Base-by-base conservation (phyloP, 306 rosid genomes). In the Begonia fuchsioides region DNA sequence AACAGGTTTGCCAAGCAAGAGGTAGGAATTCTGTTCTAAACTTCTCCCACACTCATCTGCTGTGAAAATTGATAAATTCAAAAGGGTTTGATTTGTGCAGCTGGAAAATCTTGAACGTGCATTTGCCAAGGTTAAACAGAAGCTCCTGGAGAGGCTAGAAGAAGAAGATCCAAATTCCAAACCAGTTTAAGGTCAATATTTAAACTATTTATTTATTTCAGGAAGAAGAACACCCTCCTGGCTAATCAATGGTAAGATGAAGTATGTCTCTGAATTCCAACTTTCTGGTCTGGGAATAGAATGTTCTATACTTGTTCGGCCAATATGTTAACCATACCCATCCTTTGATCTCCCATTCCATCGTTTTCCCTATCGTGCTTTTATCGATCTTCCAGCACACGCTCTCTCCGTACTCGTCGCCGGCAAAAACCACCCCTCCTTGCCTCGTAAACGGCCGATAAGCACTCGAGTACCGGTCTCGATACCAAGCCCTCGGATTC, bases 301-400 rank as follows among this genome's bases (percentile, higher is more conserved):
- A 75, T 1, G 95, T 79, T 51, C 52, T 90, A 6, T 81, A 48
- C 45, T 81, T 90, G 49, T 90, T 90, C 40, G 98, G 95, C 87
- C 76, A 90, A 75, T 90, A 85, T 0, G 98, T 85, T 18, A 90
- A 56, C 94, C 94, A 90, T 17, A 90, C 73, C 92, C 95, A 75
- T 41, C 98, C 95, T 60, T 72, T 77, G 2, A 90, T 68, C 55
- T 85, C 95, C 95, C 95, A 90, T 40, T 85, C 98, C 87, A 85
- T 76, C 1, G 66, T 72, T 52, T 51, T 81, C 43, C 95, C 95
- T 15, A 64, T 0, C n/a, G 81, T 81, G 43, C 62, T 39, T 50
- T 66, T 82, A 41, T 85, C 87, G 14, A 85, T 80, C 57, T 85
- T 90, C 98, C 98, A 90, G 46, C 77, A 45, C 8, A 82, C 87